Evolutionary conservation across 176 grass and related monocot species (phyloP).

Genomic region (Bromus sterilis): DNA sequence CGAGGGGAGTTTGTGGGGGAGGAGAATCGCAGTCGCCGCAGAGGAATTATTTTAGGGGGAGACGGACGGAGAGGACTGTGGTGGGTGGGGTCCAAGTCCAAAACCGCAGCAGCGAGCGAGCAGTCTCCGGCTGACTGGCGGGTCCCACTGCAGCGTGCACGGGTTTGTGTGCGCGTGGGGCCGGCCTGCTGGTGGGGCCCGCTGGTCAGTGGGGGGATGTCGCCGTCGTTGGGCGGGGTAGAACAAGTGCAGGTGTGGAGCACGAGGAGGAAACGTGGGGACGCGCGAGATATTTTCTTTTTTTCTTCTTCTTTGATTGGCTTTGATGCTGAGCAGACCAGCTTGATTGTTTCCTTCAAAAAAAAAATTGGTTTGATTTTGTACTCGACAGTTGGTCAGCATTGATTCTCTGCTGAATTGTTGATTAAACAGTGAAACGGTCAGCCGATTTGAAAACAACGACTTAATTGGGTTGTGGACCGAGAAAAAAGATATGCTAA

Average conservation of each 20-base stretch:
- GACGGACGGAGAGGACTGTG: not conserved
- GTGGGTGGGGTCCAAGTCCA: too few relatives aligned
- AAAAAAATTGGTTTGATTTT: too few relatives aligned
- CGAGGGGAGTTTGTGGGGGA: not conserved
- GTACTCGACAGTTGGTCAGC: not conserved
- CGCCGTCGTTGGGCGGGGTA: not conserved
- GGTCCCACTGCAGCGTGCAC: not conserved
- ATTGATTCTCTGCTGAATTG: not conserved
- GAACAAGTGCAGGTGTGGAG: not conserved
- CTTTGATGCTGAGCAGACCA: not conserved
- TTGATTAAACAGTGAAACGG: not conserved
- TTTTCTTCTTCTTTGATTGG: not conserved
- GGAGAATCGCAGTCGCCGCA: not conserved
- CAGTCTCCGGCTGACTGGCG: not conserved
- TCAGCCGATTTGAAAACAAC: not conserved
- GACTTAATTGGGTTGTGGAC: not conserved
- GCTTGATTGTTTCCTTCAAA: not conserved
- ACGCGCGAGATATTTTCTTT: not conserved
- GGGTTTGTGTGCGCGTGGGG: rapidly evolving
- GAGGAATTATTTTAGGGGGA: not conserved
- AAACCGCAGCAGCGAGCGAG: too few relatives aligned
- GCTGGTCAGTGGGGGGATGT: not conserved
- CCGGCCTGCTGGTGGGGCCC: not conserved
- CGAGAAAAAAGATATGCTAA: too few relatives aligned
- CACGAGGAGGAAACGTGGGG: conserved; percentile 27